Percentiles rank a stretch among this genome's conserved stretches.
Evolutionary conservation across 306 rosid genomes (phyloP).

Genomic region (Quercus cerris): DNA sequence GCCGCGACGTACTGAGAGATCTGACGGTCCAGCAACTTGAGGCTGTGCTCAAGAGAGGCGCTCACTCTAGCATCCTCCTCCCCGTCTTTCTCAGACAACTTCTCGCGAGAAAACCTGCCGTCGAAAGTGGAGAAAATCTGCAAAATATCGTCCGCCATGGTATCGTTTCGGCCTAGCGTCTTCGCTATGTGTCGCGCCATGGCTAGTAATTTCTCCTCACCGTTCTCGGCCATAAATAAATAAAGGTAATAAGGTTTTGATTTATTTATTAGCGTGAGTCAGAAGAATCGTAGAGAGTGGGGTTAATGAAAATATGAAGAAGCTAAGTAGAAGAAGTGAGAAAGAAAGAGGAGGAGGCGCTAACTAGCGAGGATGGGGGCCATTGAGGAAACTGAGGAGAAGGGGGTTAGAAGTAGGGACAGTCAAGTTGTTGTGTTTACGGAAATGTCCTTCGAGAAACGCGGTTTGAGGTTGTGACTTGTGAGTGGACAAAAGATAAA

Average conservation of each 20-base stretch:
- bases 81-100: constrained; percentile 50
- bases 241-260: not conserved
- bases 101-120: constrained; percentile 87
- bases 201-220: constrained; percentile 87
- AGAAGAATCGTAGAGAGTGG: not conserved
- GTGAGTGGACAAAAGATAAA: not conserved
- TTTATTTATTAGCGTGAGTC: not conserved
- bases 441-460: constrained; percentile 24
- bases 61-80: constrained; percentile 45
- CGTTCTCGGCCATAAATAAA: constrained; percentile 73
- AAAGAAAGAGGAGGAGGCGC: too few relatives aligned
- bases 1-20: constrained; percentile 65
- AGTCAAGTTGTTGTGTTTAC: constrained; percentile 10
- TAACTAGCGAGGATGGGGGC: too few relatives aligned
- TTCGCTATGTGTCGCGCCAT: constrained; percentile 96
- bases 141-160: constrained; percentile 85
- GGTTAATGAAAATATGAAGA: not conserved
- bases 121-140: constrained; percentile 92
- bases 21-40: constrained; percentile 73
- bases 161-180: constrained; percentile 70
- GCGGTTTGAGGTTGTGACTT: constrained; percentile 43
- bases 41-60: constrained; percentile 57
- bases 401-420: not conserved
- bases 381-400: not conserved
- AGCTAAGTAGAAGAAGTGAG: too few relatives aligned